These are phyloP conservation scores for Globisporangium canariense DNA, from an alignment of 352 stramenopile species.

Conservation along the genomic window DNA sequence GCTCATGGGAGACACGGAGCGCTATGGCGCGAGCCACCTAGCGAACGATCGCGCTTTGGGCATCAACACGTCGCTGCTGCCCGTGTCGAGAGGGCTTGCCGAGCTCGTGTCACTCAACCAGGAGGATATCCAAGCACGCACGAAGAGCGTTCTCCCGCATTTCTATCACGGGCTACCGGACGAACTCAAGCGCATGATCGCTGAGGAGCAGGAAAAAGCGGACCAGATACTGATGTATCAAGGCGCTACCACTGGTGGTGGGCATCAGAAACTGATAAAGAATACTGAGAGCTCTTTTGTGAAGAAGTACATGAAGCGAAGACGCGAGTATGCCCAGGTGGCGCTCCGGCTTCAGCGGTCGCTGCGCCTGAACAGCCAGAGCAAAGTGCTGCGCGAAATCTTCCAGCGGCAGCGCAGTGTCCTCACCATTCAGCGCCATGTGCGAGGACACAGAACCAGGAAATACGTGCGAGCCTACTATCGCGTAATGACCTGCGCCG, in stretches of 20 bases:
- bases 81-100: slow-evolving; percentile 31
- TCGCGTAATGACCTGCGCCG: slow-evolving; percentile 45
- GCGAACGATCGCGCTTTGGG: slow-evolving; percentile 42
- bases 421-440: slow-evolving; percentile 58
- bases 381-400: slow-evolving; percentile 41
- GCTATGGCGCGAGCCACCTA: slow-evolving; percentile 51
- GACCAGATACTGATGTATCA: slow-evolving; percentile 10
- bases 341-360: slow-evolving; percentile 56
- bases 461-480: slow-evolving; percentile 50
- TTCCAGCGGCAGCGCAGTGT: slow-evolving; percentile 36
- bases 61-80: slow-evolving; percentile 32
- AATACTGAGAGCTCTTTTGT: slow-evolving; percentile 60
- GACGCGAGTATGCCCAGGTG: slow-evolving; percentile 37
- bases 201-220: slow-evolving; percentile 41
- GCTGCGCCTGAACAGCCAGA: slow-evolving; percentile 42
- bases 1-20: slow-evolving; percentile 36
- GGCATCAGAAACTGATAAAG: slow-evolving; percentile 39
- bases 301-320: slow-evolving; percentile 56
- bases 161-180: slow-evolving; percentile 75
- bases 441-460: slow-evolving; percentile 45
- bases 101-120: slow-evolving; percentile 43
- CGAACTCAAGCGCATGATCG: slow-evolving; percentile 73
- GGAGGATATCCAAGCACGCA: slow-evolving; percentile 21
- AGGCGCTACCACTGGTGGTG: slow-evolving; percentile 1
- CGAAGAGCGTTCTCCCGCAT: slow-evolving; percentile 47